phyloP scores from a whole-genome alignment of 192 early-diverging fungal genomes.

The Gonapodya prolifera region DNA sequence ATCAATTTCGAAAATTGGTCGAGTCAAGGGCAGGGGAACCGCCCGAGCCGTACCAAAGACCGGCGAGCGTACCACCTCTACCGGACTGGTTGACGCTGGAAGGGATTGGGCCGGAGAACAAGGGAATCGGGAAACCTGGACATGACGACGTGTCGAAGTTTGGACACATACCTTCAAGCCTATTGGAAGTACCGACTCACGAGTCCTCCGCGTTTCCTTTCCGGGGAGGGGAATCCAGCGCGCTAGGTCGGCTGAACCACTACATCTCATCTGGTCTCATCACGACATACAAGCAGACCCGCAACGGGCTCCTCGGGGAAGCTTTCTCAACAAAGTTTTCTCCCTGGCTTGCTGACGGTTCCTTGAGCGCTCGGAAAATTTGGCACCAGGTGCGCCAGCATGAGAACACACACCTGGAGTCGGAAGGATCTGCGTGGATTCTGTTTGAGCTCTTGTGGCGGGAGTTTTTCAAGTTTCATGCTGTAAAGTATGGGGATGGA shows the following conservation, averaged over 20 bases:
- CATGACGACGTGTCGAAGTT: background rate
- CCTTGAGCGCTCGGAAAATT: conserved; percentile 11
- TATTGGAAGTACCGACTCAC: background rate
- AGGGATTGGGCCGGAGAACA: background rate
- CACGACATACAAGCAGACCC: conserved; percentile 20
- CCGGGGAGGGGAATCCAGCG: conserved; percentile 16
- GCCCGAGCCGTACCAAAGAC: background rate
- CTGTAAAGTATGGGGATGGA: conserved; percentile 10
- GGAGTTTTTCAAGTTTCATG: conserved; percentile 22
- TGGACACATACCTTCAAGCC: background rate
- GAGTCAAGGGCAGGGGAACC: conserved; percentile 14
- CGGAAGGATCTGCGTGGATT: conserved; percentile 21
- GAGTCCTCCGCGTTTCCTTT: conserved; percentile 18
- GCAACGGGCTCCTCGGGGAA: conserved; percentile 24
- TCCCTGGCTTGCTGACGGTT: conserved; percentile 12
- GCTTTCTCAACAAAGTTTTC: conserved; percentile 28
- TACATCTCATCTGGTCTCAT: conserved; percentile 15
- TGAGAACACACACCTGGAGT: background rate
- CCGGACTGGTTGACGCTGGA: background rate
- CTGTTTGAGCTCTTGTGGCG: conserved; percentile 27
- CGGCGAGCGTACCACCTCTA: background rate
- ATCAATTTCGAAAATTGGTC: conserved; percentile 18
- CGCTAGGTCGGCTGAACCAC: conserved; percentile 12
- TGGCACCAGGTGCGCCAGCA: conserved; percentile 5
- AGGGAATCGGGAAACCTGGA: background rate